These are phyloP conservation scores for Orbilia brochopaga DNA, from an alignment of 2,329 filamentous ascomycete genomes.

Conservation along the genomic window DNA sequence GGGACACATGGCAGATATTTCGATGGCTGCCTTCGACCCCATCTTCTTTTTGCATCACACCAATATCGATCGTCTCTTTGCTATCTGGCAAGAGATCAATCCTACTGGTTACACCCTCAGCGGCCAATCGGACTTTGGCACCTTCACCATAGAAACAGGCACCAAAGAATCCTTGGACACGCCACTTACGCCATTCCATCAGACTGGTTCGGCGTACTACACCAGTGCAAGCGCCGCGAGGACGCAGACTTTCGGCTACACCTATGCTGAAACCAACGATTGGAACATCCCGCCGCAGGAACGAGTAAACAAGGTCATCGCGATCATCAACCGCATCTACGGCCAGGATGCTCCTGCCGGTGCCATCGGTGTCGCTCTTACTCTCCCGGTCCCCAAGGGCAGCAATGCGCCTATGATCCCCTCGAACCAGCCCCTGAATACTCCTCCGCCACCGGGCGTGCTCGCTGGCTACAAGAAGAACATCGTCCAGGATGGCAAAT, in stretches of 20 bases:
- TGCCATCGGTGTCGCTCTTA: slow-evolving; percentile 21
- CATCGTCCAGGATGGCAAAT: slow-evolving; percentile 20
- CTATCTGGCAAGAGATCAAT: slow-evolving; percentile 78
- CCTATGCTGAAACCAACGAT: slow-evolving; percentile 16
- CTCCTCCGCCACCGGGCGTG: background rate
- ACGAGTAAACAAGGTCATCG: slow-evolving; percentile 60
- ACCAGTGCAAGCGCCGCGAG: slow-evolving; percentile 6
- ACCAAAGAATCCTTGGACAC: slow-evolving; percentile 9
- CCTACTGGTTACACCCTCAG: slow-evolving; percentile 58
- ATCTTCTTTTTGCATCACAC: slow-evolving; percentile 78
- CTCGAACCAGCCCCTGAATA: slow-evolving; percentile 7
- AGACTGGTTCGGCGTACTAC: slow-evolving; percentile 1
- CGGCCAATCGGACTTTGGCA: slow-evolving; percentile 10
- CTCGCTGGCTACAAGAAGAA: slow-evolving; percentile 9
- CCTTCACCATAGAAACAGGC: slow-evolving; percentile 9
- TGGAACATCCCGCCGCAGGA: slow-evolving; percentile 54
- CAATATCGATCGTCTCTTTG: slow-evolving; percentile 76
- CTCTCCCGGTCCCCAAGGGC: slow-evolving; percentile 12
- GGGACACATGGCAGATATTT: slow-evolving; percentile 50
- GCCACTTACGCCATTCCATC: slow-evolving; percentile 22
- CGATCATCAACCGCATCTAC: slow-evolving; percentile 68
- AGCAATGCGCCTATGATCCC: background rate
- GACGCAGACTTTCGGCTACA: slow-evolving; percentile 19
- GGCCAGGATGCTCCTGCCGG: slow-evolving; percentile 56
- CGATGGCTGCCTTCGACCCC: slow-evolving; percentile 76